Conservation (phyloP, 164 flowering plant species). For the Platanus orientalis region DNA sequence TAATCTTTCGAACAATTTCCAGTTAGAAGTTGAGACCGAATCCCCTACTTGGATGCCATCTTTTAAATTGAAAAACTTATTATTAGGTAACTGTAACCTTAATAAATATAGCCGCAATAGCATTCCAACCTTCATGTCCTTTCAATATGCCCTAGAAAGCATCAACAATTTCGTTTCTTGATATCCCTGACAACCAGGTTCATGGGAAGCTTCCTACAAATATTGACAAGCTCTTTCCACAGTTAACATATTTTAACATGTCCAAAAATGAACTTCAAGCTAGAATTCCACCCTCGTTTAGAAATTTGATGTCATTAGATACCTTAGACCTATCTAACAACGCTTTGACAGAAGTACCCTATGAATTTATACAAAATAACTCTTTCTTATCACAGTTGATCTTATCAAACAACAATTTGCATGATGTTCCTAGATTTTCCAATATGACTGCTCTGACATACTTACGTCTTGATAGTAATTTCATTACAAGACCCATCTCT, state of each 20-base stretch:
- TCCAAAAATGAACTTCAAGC: background rate
- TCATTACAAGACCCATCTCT: conserved; percentile 1
- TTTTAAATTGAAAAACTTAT: too few relatives aligned
- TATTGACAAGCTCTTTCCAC: background rate
- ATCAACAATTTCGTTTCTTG: background rate
- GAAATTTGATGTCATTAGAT: too few relatives aligned
- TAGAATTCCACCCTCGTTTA: too few relatives aligned
- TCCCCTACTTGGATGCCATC: background rate
- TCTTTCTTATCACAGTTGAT: too few relatives aligned
- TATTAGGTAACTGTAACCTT: background rate
- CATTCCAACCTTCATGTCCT: background rate
- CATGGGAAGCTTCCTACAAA: background rate
- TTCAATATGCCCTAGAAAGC: background rate
- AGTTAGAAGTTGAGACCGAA: background rate
- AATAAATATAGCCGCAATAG: background rate
- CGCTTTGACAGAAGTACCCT: too few relatives aligned
- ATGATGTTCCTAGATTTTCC: conserved; percentile 1
- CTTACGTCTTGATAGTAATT: conserved; percentile 4
- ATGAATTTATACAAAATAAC: too few relatives aligned
- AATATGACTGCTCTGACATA: background rate
- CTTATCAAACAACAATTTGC: background rate
- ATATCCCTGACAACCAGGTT: background rate
- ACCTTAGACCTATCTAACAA: too few relatives aligned
- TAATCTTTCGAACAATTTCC: background rate
- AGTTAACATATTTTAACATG: background rate